Evolutionary conservation across 164 flowering plant genomes (phyloP).

Genomic region (Hamamelis virginiana): DNA sequence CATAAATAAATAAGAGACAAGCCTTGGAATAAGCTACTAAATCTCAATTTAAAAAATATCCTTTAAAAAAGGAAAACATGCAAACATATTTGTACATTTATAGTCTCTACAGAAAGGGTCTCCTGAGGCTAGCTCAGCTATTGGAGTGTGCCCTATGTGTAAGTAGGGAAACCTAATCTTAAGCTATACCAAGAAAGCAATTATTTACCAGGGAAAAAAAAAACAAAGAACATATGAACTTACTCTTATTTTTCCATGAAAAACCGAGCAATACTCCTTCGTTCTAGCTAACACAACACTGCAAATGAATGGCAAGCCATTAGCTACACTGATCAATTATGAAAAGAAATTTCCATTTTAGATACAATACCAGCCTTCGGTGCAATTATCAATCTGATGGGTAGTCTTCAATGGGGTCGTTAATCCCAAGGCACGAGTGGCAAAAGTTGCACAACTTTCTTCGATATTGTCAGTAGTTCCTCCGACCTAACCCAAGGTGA

Average conservation of each 20-base stretch:
- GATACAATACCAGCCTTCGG: conserved; percentile 82
- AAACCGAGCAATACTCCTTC: conserved; percentile 83
- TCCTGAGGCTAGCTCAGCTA: too few relatives aligned
- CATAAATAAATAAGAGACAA: neutral
- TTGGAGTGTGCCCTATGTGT: too few relatives aligned
- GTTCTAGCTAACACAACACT: conserved; percentile 91
- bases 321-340: neutral
- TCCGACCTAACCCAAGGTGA: conserved; percentile 61
- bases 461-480: conserved; percentile 92
- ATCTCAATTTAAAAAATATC: neutral
- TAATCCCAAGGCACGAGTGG: conserved; percentile 85
- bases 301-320: conserved; percentile 29
- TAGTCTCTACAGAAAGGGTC: neutral
- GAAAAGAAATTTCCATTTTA: neutral
- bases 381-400: conserved; percentile 97
- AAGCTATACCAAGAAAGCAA: too few relatives aligned
- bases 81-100: neutral
- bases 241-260: conserved; percentile 88
- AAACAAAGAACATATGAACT: conserved; percentile 18
- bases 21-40: neutral
- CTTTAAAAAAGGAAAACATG: neutral
- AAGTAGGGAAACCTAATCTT: too few relatives aligned
- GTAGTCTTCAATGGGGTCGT: conserved; percentile 66
- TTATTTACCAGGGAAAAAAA: too few relatives aligned
- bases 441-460: conserved; percentile 92